Percentiles rank a stretch among this genome's conserved stretches.
These are phyloP conservation scores for Stylonectria norvegica DNA, from an alignment of 2,329 filamentous ascomycete species.

Conservation along the genomic window DNA sequence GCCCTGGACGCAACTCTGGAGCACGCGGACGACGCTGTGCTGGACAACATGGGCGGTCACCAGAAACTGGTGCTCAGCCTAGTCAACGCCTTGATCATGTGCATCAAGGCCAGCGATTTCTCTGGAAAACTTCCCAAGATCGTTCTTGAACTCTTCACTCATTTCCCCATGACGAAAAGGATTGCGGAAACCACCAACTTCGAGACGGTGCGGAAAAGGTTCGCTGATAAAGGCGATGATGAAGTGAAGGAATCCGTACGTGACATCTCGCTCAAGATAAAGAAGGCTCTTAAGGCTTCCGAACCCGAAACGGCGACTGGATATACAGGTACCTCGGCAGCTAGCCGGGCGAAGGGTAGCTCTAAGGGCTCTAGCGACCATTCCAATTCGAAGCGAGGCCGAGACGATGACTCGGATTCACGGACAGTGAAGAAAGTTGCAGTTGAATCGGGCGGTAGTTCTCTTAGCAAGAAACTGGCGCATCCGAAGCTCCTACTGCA, in stretches of 20 bases:
- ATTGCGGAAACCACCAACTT: conserved; percentile 64
- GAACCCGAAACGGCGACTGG: conserved; percentile 36
- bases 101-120: conserved; percentile 51
- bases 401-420: conserved; percentile 40
- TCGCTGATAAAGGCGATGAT: conserved; percentile 62
- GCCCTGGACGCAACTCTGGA: conserved; percentile 53
- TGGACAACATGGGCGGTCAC: conserved; percentile 57
- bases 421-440: conserved; percentile 42
- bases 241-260: conserved; percentile 60
- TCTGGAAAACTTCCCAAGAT: conserved; percentile 52
- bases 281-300: conserved; percentile 35
- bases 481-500: conserved; percentile 34
- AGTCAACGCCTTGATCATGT: conserved; percentile 52
- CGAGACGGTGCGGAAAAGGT: conserved; percentile 59
- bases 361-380: conserved; percentile 29
- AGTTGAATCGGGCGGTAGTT: conserved; percentile 36
- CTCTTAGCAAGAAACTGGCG: conserved; percentile 39
- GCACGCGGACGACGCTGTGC: conserved; percentile 52
- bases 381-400: conserved; percentile 33
- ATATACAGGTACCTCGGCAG: conserved; percentile 39
- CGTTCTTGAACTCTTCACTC: conserved; percentile 57
- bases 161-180: conserved; percentile 59
- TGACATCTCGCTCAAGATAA: conserved; percentile 50
- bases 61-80: conserved; percentile 55
- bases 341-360: conserved; percentile 35